These are phyloP conservation scores for Aspergillus alliaceus DNA, from an alignment of 2,329 filamentous ascomycete species.

Conservation along the genomic window DNA sequence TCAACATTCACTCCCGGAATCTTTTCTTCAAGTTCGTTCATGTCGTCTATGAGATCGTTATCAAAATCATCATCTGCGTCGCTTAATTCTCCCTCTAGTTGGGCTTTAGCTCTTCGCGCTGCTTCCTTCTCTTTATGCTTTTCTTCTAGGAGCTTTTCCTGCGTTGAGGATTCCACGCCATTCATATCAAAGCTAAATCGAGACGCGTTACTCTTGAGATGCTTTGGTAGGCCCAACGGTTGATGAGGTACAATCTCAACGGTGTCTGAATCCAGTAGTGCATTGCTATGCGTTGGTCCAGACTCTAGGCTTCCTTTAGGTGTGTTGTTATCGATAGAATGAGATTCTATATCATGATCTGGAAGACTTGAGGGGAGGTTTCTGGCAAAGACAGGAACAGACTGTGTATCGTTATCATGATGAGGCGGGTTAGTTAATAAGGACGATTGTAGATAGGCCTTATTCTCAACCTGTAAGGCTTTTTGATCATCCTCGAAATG, in stretches of 20 bases:
- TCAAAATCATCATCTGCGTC: conserved; percentile 47
- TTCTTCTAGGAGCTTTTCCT: conserved; percentile 64
- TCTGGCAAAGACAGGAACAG: conserved; percentile 46
- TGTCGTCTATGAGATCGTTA: conserved; percentile 45
- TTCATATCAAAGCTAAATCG: conserved; percentile 66
- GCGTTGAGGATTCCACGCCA: conserved; percentile 56
- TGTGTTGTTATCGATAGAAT: conserved; percentile 6
- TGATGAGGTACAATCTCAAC: conserved; percentile 31
- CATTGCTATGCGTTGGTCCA: conserved; percentile 4
- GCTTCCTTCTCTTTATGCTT: conserved; percentile 59
- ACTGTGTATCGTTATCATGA: conserved; percentile 27
- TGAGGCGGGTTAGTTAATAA: conserved; percentile 33
- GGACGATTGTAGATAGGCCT: conserved; percentile 44
- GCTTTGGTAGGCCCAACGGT: conserved; percentile 42
- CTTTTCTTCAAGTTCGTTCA: conserved; percentile 48
- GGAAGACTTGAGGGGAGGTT: conserved; percentile 40
- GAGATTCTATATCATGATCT: conserved; percentile 17
- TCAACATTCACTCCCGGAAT: conserved; percentile 52
- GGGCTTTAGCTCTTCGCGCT: conserved; percentile 35
- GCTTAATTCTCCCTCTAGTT: conserved; percentile 33
- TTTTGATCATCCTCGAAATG: conserved; percentile 56
- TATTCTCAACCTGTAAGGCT: conserved; percentile 41
- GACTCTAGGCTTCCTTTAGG: conserved; percentile 7
- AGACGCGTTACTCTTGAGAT: conserved; percentile 58
- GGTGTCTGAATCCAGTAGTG: conserved; percentile 28